Evolutionary conservation across 2,329 filamentous ascomycete genomes (phyloP), one percentile per base, ranked within the genome.

Genomic region (Colletotrichum chrysophilum): DNA sequence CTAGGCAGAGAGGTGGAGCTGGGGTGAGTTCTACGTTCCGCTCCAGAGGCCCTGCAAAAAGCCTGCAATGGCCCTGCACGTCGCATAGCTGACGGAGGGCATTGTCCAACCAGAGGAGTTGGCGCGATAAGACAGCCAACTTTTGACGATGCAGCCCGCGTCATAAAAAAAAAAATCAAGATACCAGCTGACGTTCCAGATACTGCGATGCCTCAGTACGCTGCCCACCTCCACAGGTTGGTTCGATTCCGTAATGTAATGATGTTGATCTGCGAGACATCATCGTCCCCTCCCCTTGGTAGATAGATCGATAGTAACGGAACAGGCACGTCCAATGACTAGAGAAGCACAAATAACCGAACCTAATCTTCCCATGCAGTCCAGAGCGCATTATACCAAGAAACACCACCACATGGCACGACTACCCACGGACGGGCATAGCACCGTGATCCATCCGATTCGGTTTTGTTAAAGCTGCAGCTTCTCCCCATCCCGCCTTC

Each of bases 61-160:
- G n/a, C 43, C 43, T 52, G 43, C 56, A 60, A 56, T 68, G 14
- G 69, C 73, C 73, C 62, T 75, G 70, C 52, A 73, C 16, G n/a
- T 48, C 43, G 69, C 69, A 72, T 56, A 28, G n/a, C 32, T 16
- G 70, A 60, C 34, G 28, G 24, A 14, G 32, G 28, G 55, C 73
- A 75, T 75, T 75, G 69, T 68, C 73, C 73, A 75, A 75, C 73
- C 73, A 75, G 43, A 68, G 43, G 30, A 32, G 62, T 43, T 12
- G 70, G 13, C 28, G 70, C 70, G 73, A 75, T 75, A 75, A 75
- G 72, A 70, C 64, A 36, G 64, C 70, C 70, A 68, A 36, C 26
- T 67, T 62, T 75, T 75, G 69, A 75, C 69, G 73, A 72, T 67
- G 68, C 62, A 48, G 38, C n/a, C 69, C 32, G 73, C 70, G 73